Percentiles rank a stretch among this genome's conserved stretches.
Conservation (phyloP, 2,329 filamentous ascomycete genomes). For the Dryadomyces sulphureus region DNA sequence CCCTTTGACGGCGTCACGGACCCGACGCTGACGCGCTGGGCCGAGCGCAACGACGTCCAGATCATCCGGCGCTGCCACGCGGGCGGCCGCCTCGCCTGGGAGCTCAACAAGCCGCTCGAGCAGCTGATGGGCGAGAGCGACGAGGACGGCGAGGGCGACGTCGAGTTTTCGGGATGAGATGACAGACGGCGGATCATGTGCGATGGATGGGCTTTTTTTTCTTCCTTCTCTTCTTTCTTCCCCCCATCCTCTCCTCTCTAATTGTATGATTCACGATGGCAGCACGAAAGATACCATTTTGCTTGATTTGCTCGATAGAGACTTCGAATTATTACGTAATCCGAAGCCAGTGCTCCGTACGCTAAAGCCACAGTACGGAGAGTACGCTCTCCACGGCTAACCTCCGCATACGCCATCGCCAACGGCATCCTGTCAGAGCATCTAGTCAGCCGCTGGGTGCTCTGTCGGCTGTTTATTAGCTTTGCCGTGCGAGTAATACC, state of each 20-base stretch:
- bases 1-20: conserved; percentile 18
- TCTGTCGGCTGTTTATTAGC: not conserved
- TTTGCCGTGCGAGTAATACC: not conserved
- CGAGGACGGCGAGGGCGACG: not conserved
- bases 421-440: too few relatives aligned
- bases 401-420: too few relatives aligned
- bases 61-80: not conserved
- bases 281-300: too few relatives aligned
- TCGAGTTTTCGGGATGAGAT: not conserved
- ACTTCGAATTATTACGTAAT: too few relatives aligned
- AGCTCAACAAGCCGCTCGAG: not conserved
- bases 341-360: too few relatives aligned
- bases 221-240: not conserved
- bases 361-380: too few relatives aligned
- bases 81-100: not conserved
- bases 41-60: conserved; percentile 17
- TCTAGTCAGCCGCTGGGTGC: not conserved
- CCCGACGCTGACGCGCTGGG: conserved; percentile 23
- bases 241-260: not conserved
- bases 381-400: too few relatives aligned
- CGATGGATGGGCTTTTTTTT: too few relatives aligned
- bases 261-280: not conserved
- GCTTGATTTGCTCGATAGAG: too few relatives aligned
- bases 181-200: too few relatives aligned
- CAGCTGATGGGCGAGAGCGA: not conserved